Base-by-base conservation (phyloP, 768 basidiomycete species). In the Lactarius sanguifluus region DNA sequence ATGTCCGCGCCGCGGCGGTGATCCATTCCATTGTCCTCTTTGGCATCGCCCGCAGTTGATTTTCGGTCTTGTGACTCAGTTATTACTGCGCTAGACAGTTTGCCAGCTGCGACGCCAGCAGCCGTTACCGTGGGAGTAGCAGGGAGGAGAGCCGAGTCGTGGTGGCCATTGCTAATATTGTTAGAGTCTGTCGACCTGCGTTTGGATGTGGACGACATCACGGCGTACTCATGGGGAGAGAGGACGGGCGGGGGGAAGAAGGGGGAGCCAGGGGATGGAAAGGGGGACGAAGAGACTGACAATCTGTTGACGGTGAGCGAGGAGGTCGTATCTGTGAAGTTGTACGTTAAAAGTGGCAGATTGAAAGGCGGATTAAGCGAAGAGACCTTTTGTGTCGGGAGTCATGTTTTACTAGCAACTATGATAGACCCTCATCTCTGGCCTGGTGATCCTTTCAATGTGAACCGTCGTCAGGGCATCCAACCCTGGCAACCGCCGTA, bases 191-290 rank as follows among this genome's bases (percentile, higher is more conserved):
- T 66, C 20, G 65, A 67, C 43, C 38, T 67, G 12, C 62, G 66
- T 59, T 69, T 67, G 61, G 74, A 63, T 6, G 79, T 77, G 4
- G 80, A 76, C 0, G 80, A 80, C 66, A 80, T 81, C 45, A 83
- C 71, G 15, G 87, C 87, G 72, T 88, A 89, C 72, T 91, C 89
- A 79, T 90, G 88, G 36, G 83, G 79, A 3, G 83, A 83, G 1
- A 86, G 86, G 5, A 83, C 80, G 4, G 89, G 88, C 4, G 89
- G 89, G 2, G 89, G 87, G 2, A 89, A 72, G 70, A 90, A 90
- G 0, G 86, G 80, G 6, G 86, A 87, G 0, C 85, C 85, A 3
- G 89, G 89, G 0, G 86, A 87, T 0, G 88, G 88, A 76, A 82
- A 82, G 2, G 81, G 81, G 41, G 79, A 78, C 0, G 76, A 71